A percentile compares a stretch with the other conserved stretches of the same genome.
These are phyloP conservation scores for Pseudevernia furfuracea DNA, from an alignment of 495 filamentous ascomycete species.

Conservation along the genomic window DNA sequence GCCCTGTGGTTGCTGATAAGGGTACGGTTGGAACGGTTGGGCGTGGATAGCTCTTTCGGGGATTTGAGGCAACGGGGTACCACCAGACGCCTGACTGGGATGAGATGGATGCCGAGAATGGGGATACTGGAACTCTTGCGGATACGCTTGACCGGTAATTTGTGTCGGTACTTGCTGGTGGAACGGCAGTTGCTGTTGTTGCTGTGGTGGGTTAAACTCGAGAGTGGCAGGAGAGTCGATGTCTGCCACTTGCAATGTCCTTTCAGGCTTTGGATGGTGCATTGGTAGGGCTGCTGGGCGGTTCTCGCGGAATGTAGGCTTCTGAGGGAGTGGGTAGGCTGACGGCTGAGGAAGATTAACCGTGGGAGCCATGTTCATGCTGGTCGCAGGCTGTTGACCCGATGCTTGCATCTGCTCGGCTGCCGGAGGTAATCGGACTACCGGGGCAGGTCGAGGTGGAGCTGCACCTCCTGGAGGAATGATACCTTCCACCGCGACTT, in stretches of 20 bases:
- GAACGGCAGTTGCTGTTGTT: slow-evolving; percentile 74
- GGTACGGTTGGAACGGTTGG: slow-evolving; percentile 78
- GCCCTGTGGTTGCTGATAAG: slow-evolving; percentile 45
- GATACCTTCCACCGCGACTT: slow-evolving; percentile 64
- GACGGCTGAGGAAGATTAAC: slow-evolving; percentile 48
- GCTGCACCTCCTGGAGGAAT: slow-evolving; percentile 72
- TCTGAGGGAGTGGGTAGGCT: slow-evolving; percentile 56
- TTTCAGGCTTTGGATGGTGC: slow-evolving; percentile 94
- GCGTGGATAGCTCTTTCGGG: slow-evolving; percentile 92
- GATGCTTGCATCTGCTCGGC: slow-evolving; percentile 31
- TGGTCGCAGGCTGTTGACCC: slow-evolving; percentile 17
- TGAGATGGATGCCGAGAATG: slow-evolving; percentile 68
- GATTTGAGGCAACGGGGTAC: slow-evolving; percentile 89
- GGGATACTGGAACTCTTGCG: slow-evolving; percentile 37
- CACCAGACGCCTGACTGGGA: slow-evolving; percentile 63
- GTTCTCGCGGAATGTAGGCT: slow-evolving; percentile 71
- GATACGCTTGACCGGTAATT: slow-evolving; percentile 48
- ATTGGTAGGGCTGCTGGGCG: slow-evolving; percentile 70
- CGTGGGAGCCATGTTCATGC: slow-evolving; percentile 31
- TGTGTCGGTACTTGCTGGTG: slow-evolving; percentile 81
- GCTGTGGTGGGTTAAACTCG: slow-evolving; percentile 61
- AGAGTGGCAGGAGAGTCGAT: slow-evolving; percentile 80
- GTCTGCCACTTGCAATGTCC: slow-evolving; percentile 85
- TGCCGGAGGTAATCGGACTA: slow-evolving; percentile 79
- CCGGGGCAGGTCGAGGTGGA: slow-evolving; percentile 63